phyloP scores from a whole-genome alignment of 2,329 filamentous ascomycete genomes.

The Aspergillus pseudoterreus region DNA sequence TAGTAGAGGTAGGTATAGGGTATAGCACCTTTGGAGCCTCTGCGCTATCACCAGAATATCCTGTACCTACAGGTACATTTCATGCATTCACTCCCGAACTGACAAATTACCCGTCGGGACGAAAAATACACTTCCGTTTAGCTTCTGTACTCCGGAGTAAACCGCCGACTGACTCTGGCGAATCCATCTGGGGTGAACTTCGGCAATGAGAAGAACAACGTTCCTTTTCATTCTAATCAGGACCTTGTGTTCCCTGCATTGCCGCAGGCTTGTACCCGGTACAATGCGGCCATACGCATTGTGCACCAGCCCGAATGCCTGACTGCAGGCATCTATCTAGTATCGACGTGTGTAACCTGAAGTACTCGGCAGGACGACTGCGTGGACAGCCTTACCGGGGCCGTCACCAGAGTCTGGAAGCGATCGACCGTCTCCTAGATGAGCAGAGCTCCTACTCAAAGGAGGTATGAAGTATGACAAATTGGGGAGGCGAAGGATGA shows the following conservation, averaged over 20 bases:
- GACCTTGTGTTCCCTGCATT: not conserved
- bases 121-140: too few species aligned
- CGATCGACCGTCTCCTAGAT: not conserved
- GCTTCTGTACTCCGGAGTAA: too few species aligned
- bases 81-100: too few species aligned
- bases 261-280: not conserved
- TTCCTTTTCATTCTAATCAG: not conserved
- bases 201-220: too few species aligned
- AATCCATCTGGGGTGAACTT: too few species aligned
- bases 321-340: not conserved
- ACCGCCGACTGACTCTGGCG: not conserved
- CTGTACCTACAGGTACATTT: too few species aligned
- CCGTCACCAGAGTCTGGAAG: not conserved
- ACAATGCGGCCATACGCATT: not conserved
- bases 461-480: not conserved
- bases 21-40: too few species aligned
- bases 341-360: not conserved
- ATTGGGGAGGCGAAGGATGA: not conserved
- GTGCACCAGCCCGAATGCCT: not conserved
- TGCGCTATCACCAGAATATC: too few species aligned
- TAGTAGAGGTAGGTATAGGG: too few species aligned
- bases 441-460: not conserved
- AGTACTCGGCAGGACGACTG: constrained; percentile 7
- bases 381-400: constrained; percentile 20
- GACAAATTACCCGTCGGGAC: too few species aligned